phyloP scores from a whole-genome alignment of 768 basidiomycete species.

The Termitomyces sp. region DNA sequence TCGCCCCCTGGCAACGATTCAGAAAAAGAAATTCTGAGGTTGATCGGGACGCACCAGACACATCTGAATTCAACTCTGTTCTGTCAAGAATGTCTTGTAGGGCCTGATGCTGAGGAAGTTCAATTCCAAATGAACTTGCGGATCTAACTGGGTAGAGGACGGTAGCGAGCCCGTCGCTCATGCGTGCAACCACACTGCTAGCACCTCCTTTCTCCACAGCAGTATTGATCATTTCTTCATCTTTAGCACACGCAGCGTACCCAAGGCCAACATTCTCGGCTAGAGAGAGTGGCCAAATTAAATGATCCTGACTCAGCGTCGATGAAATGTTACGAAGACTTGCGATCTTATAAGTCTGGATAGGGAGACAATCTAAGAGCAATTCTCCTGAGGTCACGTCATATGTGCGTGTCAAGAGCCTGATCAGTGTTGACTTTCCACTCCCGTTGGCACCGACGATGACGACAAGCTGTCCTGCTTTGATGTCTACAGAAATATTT shows the following conservation, averaged over 20 bases:
- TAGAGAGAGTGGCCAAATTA: conserved; percentile 42
- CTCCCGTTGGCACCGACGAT: conserved; percentile 53
- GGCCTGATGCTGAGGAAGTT: conserved; percentile 7
- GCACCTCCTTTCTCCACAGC: conserved; percentile 27
- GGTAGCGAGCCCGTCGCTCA: conserved; percentile 13
- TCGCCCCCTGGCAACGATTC: conserved; percentile 16
- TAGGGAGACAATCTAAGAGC: conserved; percentile 35
- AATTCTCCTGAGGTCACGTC: conserved; percentile 35
- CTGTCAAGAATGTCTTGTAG: conserved; percentile 11
- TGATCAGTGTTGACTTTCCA: conserved; percentile 49
- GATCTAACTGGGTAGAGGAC: conserved; percentile 11
- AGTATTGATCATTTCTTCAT: conserved; percentile 17
- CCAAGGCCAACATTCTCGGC: conserved; percentile 35
- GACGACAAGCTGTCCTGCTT: conserved; percentile 45
- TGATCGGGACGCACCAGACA: conserved; percentile 3
- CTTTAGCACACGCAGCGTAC: conserved; percentile 9
- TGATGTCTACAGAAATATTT: conserved; percentile 36
- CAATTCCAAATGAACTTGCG: conserved; percentile 1
- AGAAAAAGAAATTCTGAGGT: not conserved
- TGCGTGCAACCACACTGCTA: conserved; percentile 3
- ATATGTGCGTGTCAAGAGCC: conserved; percentile 43
- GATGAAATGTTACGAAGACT: conserved; percentile 41
- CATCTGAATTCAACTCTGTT: conserved; percentile 9
- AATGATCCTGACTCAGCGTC: conserved; percentile 43
- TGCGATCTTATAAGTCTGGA: conserved; percentile 30